Evolutionary conservation across 768 basidiomycete species (phyloP), one percentile per base, ranked within the genome.

Genomic region (Panellus pusillus): DNA sequence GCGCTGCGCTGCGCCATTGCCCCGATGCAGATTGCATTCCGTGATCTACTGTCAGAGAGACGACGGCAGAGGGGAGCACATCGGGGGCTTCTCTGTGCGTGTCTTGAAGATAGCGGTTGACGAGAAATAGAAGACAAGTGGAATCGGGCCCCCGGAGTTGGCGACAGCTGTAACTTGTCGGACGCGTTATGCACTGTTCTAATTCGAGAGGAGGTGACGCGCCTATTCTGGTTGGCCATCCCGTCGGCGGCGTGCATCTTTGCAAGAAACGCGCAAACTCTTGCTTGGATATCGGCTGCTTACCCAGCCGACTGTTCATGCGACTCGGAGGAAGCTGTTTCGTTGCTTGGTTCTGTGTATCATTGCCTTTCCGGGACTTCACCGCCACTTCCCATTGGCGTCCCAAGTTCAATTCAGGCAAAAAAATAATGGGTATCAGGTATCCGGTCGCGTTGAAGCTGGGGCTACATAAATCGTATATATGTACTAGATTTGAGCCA

Each of bases 91-190:
- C 51, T 9, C 24, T 49, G 32, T 39, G 44, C 11, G 56, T 39
- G 13, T 67, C 66, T 27, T 67, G 61, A 36, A 84, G 59, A 24
- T 79, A 66, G 20, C 73, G 72, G 36, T 81, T 64, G 35, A 92
- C 70, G 13, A 93, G 79, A 62, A 83, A 90, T 14, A 92, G 73
- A 6, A 93, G 74, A 65, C 87, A 89, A 0, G 86, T 83, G 3
- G 91, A 93, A 67, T 93, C 91, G 90, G 81, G 2, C 91, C 91
- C 7, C 87, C 91, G 11, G 91, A 93, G 66, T 84, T 85, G 18
- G 86, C 90, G 40, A 92, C 79, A 32, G 80, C 91, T 90, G 52
- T 42, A 19, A 28, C 36, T 40, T 18, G 36, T 20, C 29, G 44
- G 18, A 41, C 44, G 50, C 44, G 48, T 35, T 20, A 17, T 17